Conservation (phyloP, 805 yeast genomes). For the Kazachstania kunashirensis region DNA sequence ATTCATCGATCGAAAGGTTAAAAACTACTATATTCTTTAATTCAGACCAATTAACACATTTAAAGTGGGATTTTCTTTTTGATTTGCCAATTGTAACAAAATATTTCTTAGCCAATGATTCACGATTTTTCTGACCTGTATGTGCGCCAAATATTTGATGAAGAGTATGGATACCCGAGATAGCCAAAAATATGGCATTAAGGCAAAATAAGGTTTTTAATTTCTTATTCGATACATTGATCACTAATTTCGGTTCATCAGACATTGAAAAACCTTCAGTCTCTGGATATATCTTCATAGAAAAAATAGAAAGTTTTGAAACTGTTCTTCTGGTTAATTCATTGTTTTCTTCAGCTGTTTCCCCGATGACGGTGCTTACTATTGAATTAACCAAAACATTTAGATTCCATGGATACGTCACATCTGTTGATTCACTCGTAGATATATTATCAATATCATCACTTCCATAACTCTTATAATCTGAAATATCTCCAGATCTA, state of each 20-base stretch:
- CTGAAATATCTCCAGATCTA: conserved; percentile 10
- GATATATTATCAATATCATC: conserved; percentile 18
- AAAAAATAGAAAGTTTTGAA: conserved; percentile 23
- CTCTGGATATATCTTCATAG: conserved; percentile 22
- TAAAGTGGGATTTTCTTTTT: conserved; percentile 10
- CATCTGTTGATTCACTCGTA: conserved; percentile 28
- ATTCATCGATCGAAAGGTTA: conserved; percentile 14
- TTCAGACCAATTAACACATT: conserved; percentile 15
- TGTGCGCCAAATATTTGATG: conserved; percentile 33
- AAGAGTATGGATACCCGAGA: conserved; percentile 38
- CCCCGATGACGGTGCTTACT: conserved; percentile 26
- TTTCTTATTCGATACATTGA: conserved; percentile 22
- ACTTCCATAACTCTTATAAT: conserved; percentile 8
- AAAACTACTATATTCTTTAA: conserved; percentile 18
- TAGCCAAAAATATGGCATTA: conserved; percentile 36
- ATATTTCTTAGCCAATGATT: conserved; percentile 25
- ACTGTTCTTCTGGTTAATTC: conserved; percentile 26
- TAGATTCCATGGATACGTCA: conserved; percentile 23
- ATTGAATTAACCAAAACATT: conserved; percentile 16
- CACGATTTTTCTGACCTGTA: conserved; percentile 16
- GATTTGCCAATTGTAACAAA: conserved; percentile 12
- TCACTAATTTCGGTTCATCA: conserved; percentile 16
- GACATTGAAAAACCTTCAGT: conserved; percentile 11
- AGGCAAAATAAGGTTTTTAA: conserved; percentile 31
- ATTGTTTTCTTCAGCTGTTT: conserved; percentile 23